Evolutionary conservation across 2,329 filamentous ascomycete genomes (phyloP), one percentile per base, ranked within the genome.

Genomic region (Leptoxyphium fumago): DNA sequence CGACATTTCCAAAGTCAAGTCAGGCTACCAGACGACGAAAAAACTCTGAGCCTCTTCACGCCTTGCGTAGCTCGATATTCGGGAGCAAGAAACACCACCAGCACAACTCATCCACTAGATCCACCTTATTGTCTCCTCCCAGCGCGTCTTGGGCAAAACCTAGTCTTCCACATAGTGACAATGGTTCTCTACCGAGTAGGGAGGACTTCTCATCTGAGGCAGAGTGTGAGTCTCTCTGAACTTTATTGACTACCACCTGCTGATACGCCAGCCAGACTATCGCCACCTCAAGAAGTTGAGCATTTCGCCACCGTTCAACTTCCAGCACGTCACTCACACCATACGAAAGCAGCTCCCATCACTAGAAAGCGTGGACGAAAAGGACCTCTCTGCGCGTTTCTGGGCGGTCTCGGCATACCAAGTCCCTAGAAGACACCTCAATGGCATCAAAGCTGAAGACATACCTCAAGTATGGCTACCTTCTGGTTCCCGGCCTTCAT

Each of bases 301-400:
- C 45, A 80, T 80, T 43, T 80, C 77, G 0, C 69, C 70, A 45
- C 77, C 77, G 1, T 80, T 77, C 58, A 73, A 77, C 52, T 80
- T 80, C 54, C 74, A 79, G 48, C 77, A 80, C 53, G 59, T 80
- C 43, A 74, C 74, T 30, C 75, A 80, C 54, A 75, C 75, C 26
- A 69, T 70, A 45, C 69, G 71, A 18, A 60, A 69, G 18, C 71
- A 78, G 45, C 68, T 77, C 45, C 66, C 71, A 29, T 63, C 64
- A 3, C 59, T 78, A 15, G 68, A 74, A 34, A 67, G 66, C 29
- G 64, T 70, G 10, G 66, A 69, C 43, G 66, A 72, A 44, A 64
- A 68, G 45, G 68, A 75, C 28, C 61, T 77, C 15, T 68, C 68
- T 26, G 67, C 67, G 6, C 70, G 73, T 48, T 74, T 75, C 55